Evolutionary conservation across 305 asterid genomes (phyloP).

Genomic region (Lippia alba): DNA sequence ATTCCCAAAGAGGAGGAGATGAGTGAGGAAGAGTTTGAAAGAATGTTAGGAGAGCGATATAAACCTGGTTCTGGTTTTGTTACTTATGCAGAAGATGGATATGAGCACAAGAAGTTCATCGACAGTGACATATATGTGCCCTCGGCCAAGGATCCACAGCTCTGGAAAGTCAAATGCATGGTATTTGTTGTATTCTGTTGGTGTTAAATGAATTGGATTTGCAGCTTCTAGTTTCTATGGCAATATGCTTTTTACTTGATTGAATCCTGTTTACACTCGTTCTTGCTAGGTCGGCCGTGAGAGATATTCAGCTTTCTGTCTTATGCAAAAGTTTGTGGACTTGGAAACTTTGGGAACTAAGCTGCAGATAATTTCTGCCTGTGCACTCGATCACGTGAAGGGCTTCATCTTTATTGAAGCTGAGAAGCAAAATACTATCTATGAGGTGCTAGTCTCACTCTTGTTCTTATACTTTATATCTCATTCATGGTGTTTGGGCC

Average conservation of each 20-base stretch:
- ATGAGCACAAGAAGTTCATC: constrained; percentile 52
- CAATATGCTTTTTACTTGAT: background rate
- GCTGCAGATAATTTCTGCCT: constrained; percentile 81
- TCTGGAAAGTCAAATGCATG: constrained; percentile 98
- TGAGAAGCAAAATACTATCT: constrained; percentile 70
- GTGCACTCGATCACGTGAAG: constrained; percentile 83
- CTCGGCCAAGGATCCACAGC: constrained; percentile 60
- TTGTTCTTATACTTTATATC: constrained; percentile 2
- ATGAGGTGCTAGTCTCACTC: constrained; percentile 66
- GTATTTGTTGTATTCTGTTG: constrained; percentile 44
- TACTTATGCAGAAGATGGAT: constrained; percentile 62
- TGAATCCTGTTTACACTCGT: constrained; percentile 33
- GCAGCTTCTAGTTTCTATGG: background rate
- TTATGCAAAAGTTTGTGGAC: constrained; percentile 88
- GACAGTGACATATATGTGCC: constrained; percentile 45
- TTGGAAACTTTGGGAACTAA: constrained; percentile 64
- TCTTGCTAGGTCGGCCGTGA: constrained; percentile 82
- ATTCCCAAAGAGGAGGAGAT: constrained; percentile 77
- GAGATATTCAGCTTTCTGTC: constrained; percentile 89
- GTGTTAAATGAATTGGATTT: constrained; percentile 13
- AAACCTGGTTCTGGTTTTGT: constrained; percentile 74
- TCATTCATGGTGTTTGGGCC: constrained; percentile 8
- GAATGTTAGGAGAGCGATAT: constrained; percentile 67
- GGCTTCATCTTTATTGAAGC: constrained; percentile 87
- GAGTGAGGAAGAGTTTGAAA: constrained; percentile 82